A percentile compares a stretch with the other conserved stretches of the same genome.
These are phyloP conservation scores for Pseudocercospora cruenta DNA, from an alignment of 2,329 filamentous ascomycete genomes.

Conservation along the genomic window DNA sequence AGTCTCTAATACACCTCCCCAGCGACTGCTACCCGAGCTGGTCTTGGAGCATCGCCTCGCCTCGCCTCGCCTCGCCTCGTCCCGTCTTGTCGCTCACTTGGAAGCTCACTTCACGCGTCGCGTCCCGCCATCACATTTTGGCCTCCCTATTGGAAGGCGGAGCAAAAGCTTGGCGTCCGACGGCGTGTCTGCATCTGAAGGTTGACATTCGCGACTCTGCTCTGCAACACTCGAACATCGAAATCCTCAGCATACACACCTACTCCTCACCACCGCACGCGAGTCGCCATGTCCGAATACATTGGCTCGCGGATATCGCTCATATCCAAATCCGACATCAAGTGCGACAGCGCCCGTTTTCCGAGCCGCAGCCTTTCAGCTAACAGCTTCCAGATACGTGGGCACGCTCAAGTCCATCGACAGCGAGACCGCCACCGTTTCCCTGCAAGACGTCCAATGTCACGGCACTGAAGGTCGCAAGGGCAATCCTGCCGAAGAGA, in stretches of 20 bases:
- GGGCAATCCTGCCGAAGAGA: constrained; percentile 76
- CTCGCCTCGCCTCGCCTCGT: background rate
- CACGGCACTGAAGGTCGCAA: constrained; percentile 92
- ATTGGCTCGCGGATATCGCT: constrained; percentile 88
- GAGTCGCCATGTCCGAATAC: constrained; percentile 61
- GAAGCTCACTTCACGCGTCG: background rate
- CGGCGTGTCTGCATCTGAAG: background rate
- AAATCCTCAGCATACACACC: constrained; percentile 12
- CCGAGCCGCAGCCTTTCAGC: background rate
- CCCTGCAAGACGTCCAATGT: constrained; percentile 92
- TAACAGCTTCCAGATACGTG: constrained; percentile 71
- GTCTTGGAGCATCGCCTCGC: background rate
- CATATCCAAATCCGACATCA: constrained; percentile 96
- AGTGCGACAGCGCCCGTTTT: constrained; percentile 56
- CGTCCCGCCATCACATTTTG: background rate
- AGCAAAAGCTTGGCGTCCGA: background rate
- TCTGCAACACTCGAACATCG: constrained; percentile 2
- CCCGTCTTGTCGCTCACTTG: background rate
- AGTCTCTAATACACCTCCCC: background rate
- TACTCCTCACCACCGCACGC: background rate
- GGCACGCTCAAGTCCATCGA: constrained; percentile 97
- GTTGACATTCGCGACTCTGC: background rate
- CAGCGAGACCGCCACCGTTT: constrained; percentile 93
- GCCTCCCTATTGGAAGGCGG: background rate
- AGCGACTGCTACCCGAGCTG: background rate